A percentile compares a stretch with the other conserved stretches of the same genome.
Conservation (phyloP, 495 filamentous ascomycete species). For the Emericellopsis terricola region DNA sequence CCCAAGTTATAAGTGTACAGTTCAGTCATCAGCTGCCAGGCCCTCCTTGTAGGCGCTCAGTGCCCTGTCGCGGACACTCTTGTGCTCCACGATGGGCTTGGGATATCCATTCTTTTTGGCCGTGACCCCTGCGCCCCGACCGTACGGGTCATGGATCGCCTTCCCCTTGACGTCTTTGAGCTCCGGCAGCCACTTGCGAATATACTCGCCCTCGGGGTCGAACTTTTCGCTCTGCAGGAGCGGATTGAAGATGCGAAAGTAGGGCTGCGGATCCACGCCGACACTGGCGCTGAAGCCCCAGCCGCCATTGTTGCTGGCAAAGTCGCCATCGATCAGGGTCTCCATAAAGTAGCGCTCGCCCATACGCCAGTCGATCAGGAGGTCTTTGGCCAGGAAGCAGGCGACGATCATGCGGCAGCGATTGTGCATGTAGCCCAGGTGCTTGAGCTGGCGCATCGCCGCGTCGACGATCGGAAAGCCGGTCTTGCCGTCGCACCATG, state of each 20-base stretch:
- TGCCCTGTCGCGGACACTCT: conserved; percentile 41
- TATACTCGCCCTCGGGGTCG: conserved; percentile 49
- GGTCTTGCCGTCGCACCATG: conserved; percentile 63
- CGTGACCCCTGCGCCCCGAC: conserved; percentile 35
- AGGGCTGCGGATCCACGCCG: conserved; percentile 83
- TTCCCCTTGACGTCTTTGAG: conserved; percentile 38
- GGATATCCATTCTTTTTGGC: conserved; percentile 60
- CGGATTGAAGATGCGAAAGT: conserved; percentile 86
- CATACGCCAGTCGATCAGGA: conserved; percentile 79
- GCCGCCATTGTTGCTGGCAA: conserved; percentile 80
- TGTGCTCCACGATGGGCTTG: conserved; percentile 55
- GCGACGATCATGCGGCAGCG: conserved; percentile 76
- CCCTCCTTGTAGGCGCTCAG: conserved; percentile 59
- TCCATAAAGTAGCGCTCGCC: conserved; percentile 85
- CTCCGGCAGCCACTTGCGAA: conserved; percentile 56
- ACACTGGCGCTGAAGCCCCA: conserved; percentile 74
- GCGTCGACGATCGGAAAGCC: conserved; percentile 84
- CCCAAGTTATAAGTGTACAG: no score
- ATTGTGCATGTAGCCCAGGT: conserved; percentile 76
- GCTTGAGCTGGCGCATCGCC: conserved; percentile 66
- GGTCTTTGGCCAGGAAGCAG: conserved; percentile 74
- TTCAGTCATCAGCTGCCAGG: no score
- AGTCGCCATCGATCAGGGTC: conserved; percentile 78
- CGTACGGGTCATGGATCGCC: conserved; percentile 67
- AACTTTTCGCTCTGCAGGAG: conserved; percentile 74